Base-by-base conservation (phyloP, 768 basidiomycete species). In the Agaricus blazei region DNA sequence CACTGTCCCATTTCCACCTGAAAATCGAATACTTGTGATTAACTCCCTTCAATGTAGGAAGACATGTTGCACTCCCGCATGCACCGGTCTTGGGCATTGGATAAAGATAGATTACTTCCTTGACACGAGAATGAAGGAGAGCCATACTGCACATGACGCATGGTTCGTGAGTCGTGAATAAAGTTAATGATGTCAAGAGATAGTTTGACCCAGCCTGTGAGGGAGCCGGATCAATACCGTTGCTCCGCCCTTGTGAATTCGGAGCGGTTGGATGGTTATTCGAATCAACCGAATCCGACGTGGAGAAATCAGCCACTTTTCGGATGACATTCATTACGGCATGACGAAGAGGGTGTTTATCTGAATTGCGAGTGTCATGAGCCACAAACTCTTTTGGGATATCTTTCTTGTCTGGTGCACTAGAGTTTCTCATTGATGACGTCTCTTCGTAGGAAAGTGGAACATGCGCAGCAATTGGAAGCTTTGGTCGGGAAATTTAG, bases 81-180 rank as follows among this genome's bases (percentile, higher is more conserved):
- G 95, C 96, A 27, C 97, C 96, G 0, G 92, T 94, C 51, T 77
- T 72, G 0, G 76, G 70, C 83, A 90, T 90, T 0, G 87, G 81
- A 26, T 81, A 65, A 34, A 98, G 65, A 64, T 86, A 84, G 65
- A 91, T 79, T 5, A 98, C 80, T 58, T 93, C 85, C 62, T 88
- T 87, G 54, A 98, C 92, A n/a, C 97, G 83, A 1, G 91, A 94
- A 69, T 99, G 97, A 5, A 97, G 73, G 23, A 98, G 72, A 2
- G 94, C 92, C 97, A 99, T 99, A 63, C 86, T 83, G 68, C 97
- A 99, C 92, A 98, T 93, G 54, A 99, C 80, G 62, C 97, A 99
- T 0, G 97, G 97, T 63, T 99, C 97, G 70, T 99, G 96, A 9
- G 93, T 92, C 51, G 84, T 82, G 73, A 98, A 98, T 26, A 98